Evolutionary conservation across 371 early-diverging fungal species (phyloP), one percentile per base, ranked within the genome.

Genomic region (Mucor indicus): DNA sequence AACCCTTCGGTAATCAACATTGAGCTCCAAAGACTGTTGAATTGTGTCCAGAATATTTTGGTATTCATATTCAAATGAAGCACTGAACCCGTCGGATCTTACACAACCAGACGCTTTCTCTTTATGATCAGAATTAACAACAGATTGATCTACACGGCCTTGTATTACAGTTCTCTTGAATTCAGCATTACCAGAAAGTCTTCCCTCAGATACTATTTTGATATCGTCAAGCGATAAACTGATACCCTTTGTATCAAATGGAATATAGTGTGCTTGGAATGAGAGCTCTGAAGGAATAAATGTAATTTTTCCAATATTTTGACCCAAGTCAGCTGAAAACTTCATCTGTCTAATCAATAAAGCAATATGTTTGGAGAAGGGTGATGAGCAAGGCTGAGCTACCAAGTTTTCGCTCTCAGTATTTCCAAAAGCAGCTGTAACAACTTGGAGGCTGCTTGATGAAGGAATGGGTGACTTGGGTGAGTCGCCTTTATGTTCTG

Each of bases 321-420:
- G 89, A 2, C 91, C 89, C 13, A 92, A 59, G 52, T 92, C 89
- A 0, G 79, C 81, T 1, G 79, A 77, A 15, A 89, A 62, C 11
- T 57, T 50, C 31, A 89, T 69, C 9, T 56, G 58, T 17, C 75
- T 67, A 7, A 85, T 44, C 2, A 70, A 58, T 7, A 83, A 35
- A 1, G 74, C 72, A n/a, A 80, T 44, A 57, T 77, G 77, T 11
- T 78, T 69, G 11, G 82, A 73, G 33, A 80, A 83, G 0, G 75
- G 75, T 6, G 55, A 43, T n/a, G n/a, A n/a, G n/a, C n/a, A n/a
- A 4, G 54, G 30, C 1, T 56, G 13, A 13, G 35, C 35, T 7
- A 27, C 29, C 11, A 27, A 11, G 0, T 31, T 8, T 17, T 6
- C 4, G 33, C 11, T 4, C 4, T 33, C n/a, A 16, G 15, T 20